Base-by-base conservation (phyloP, 257 asterid species). In the Osmanthus fragrans region DNA sequence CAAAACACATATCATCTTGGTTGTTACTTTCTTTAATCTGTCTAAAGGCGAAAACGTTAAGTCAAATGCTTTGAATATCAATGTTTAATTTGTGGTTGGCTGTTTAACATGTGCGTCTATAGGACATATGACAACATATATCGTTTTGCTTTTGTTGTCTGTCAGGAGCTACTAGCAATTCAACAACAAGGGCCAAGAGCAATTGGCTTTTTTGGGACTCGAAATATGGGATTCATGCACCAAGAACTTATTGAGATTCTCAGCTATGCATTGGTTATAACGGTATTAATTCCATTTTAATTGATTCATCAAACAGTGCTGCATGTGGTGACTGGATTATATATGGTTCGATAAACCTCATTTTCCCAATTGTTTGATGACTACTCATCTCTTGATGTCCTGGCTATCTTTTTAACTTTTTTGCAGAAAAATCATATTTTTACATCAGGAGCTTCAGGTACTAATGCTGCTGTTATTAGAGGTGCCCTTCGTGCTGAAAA, bases 211-310 rank as follows among this genome's bases (percentile, higher is more conserved):
- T 96, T 96, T 68, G 99, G 99, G 81, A 96, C 99, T 36, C 83
- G 99, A 81, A 96, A 96, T 84, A 96, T 96, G 98, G 98, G 97
- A 72, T 96, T 93, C 86, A 96, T 96, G 99, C 99, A 96, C 88
- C 99, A 96, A 84, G 97, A 96, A 82, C 97, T 96, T 60, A 93
- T 96, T 75, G 97, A 96, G 90, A 96, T 96, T 82, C 92, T 96
- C 72, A 96, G 99, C 97, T 96, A 96, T 23, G 99, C 99, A 34
- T 83, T 96, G 83, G 99, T 96, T 72, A 96, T 96, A 77, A 93
- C 99, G 88, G 99, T 96, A 58, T 76, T 69, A 33, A 78, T 45
- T 56, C 25, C 54, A 9, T 67, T 63, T 47, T 68, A 23, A 21
- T 54, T 58, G 30, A 58, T 58, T 37, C 36, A 23, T 72, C 64